Evolutionary conservation across 2,329 filamentous ascomycete species (phyloP).

Genomic region (Stemphylium lycopersici): DNA sequence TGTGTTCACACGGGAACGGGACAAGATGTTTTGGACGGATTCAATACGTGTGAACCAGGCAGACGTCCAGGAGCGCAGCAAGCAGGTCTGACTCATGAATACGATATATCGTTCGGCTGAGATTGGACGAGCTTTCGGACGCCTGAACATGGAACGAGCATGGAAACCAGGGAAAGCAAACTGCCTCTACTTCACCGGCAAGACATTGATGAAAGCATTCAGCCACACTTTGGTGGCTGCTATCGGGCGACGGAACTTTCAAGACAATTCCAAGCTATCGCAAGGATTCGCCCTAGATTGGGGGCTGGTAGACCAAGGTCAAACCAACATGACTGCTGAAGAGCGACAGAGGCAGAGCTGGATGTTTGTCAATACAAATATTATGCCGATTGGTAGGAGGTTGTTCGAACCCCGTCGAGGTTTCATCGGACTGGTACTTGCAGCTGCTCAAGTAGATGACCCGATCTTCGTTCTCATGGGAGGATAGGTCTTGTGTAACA

Average conservation of each 20-base stretch:
- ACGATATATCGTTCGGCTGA: slow-evolving; percentile 16
- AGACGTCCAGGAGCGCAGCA: slow-evolving; percentile 6
- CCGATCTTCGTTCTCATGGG: not conserved
- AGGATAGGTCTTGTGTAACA: not conserved
- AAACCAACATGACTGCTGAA: not conserved
- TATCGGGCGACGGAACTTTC: not conserved
- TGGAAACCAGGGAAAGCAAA: not conserved
- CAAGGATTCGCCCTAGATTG: not conserved
- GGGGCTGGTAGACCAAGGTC: not conserved
- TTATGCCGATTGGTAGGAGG: slow-evolving; percentile 1
- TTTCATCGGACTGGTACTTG: slow-evolving; percentile 4
- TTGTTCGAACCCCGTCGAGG: slow-evolving; percentile 6
- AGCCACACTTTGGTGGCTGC: not conserved
- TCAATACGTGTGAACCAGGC: slow-evolving; percentile 9
- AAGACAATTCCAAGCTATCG: not conserved
- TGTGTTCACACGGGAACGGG: not conserved
- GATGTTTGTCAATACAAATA: slow-evolving; percentile 5
- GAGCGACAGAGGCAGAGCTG: not conserved
- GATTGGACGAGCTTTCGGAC: no score
- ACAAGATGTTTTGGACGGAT: slow-evolving; percentile 2
- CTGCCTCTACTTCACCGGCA: not conserved
- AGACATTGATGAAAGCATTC: not conserved
- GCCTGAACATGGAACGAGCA: not conserved
- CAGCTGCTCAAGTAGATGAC: slow-evolving; percentile 2
- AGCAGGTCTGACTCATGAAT: slow-evolving; percentile 14